Percentiles rank a stretch among this genome's conserved stretches.
Conservation (phyloP, 192 early-diverging fungal genomes). For the Umbelopsis sp. region DNA sequence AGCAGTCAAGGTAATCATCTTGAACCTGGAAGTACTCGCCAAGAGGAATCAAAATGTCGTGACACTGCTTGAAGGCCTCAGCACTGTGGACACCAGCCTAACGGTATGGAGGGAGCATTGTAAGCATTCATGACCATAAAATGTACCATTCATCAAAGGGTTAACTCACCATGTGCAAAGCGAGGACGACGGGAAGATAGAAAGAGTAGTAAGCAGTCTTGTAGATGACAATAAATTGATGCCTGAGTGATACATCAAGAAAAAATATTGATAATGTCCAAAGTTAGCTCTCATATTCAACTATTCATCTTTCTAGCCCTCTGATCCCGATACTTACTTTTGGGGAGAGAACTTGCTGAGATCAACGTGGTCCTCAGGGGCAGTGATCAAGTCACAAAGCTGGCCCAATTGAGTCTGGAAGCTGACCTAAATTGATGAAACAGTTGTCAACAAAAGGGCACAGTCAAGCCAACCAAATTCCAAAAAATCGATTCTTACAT, state of each 20-base stretch:
- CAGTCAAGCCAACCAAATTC: too few species aligned
- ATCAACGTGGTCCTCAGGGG: constrained; percentile 94
- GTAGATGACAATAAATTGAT: constrained; percentile 94
- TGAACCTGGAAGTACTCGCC: constrained; percentile 99
- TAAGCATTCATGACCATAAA: too few species aligned
- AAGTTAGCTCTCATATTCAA: background rate
- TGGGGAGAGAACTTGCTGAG: constrained; percentile 87
- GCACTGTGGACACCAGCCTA: constrained; percentile 80
- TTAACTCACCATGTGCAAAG: constrained; percentile 76
- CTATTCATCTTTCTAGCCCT: background rate
- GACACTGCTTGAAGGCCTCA: constrained; percentile 78
- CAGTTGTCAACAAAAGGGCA: background rate
- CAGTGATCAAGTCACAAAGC: constrained; percentile 97
- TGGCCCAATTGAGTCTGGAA: constrained; percentile 98
- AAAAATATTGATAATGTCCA: background rate
- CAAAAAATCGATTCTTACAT: constrained; percentile 41
- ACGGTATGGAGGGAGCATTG: background rate
- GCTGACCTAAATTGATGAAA: constrained; percentile 53
- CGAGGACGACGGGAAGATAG: constrained; percentile 95
- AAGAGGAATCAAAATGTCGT: constrained; percentile 86
- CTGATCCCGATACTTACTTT: constrained; percentile 59
- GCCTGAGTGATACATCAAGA: constrained; percentile 46
- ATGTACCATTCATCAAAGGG: background rate
- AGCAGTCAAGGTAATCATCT: constrained; percentile 99
- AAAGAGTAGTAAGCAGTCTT: constrained; percentile 99